phyloP scores from a whole-genome alignment of 805 yeast genomes.

The Teunomyces panamensis region DNA sequence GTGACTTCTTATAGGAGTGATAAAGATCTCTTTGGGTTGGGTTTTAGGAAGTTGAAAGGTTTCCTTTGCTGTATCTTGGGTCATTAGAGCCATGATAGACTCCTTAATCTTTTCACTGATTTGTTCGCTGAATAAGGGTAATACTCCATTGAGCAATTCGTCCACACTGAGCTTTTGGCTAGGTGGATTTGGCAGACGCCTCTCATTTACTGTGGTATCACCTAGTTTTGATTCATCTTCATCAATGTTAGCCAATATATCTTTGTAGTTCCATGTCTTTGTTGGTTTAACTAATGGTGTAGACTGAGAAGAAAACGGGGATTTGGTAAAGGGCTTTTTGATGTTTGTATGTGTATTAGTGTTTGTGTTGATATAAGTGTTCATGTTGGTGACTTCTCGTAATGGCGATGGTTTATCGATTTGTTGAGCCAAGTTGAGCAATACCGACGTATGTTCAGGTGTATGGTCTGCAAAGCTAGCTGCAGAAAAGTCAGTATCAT shows the following conservation, averaged over 20 bases:
- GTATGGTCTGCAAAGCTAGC: slow-evolving; percentile 1
- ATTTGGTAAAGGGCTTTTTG: slow-evolving; percentile 1
- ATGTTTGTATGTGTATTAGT: not conserved
- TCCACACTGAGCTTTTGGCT: slow-evolving; percentile 5
- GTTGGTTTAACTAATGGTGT: slow-evolving; percentile 16
- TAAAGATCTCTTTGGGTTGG: slow-evolving; percentile 3
- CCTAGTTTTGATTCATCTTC: slow-evolving; percentile 9
- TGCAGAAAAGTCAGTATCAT: slow-evolving; percentile 11
- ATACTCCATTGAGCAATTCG: slow-evolving; percentile 9
- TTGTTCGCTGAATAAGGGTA: slow-evolving; percentile 10
- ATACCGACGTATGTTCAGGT: slow-evolving; percentile 5
- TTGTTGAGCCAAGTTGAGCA: slow-evolving; percentile 15
- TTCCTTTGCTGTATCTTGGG: slow-evolving; percentile 1
- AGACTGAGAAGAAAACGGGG: slow-evolving; percentile 22
- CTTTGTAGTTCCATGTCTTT: slow-evolving; percentile 6
- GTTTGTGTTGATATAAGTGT: not conserved
- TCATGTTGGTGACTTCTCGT: not conserved
- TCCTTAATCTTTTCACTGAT: slow-evolving; percentile 10
- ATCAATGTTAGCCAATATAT: slow-evolving; percentile 6
- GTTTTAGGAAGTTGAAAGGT: not conserved
- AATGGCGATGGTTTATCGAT: slow-evolving; percentile 9
- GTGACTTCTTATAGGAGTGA: slow-evolving; percentile 10
- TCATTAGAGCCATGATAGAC: slow-evolving; percentile 1
- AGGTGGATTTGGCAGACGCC: slow-evolving; percentile 8
- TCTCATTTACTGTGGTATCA: slow-evolving; percentile 12